Evolutionary conservation across 2,329 filamentous ascomycete genomes (phyloP).

Genomic region (Colletotrichum orchidophilum): DNA sequence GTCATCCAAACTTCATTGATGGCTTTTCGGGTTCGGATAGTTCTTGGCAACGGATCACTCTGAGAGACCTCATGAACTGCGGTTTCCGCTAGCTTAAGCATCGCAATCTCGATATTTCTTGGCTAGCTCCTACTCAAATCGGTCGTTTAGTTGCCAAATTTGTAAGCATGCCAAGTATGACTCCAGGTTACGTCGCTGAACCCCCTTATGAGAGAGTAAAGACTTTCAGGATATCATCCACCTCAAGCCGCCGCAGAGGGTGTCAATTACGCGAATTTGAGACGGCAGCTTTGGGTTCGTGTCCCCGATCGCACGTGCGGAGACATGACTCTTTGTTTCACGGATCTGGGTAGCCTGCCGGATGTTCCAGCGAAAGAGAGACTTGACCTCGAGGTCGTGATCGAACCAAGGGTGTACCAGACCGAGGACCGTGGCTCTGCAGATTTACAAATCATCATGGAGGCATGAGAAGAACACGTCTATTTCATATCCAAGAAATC

Average conservation of each 20-base stretch:
- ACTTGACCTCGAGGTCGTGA: background rate
- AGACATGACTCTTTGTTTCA: slow-evolving; percentile 4
- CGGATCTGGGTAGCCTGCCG: background rate
- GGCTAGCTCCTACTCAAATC: too few relatives aligned
- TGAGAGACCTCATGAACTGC: background rate
- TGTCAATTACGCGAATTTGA: slow-evolving; percentile 13
- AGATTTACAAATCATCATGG: background rate
- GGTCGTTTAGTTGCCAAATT: too few relatives aligned
- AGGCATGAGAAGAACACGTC: too few relatives aligned
- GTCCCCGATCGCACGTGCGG: background rate
- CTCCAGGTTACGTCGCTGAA: background rate
- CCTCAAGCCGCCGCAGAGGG: background rate
- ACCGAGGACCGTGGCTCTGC: background rate
- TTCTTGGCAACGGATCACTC: background rate
- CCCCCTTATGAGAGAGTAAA: background rate
- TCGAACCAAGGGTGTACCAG: background rate
- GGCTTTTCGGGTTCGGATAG: background rate
- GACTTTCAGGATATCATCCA: background rate
- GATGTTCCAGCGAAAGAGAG: slow-evolving; percentile 17
- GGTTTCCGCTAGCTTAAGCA: background rate
- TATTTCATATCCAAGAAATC: too few relatives aligned
- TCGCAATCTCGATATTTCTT: background rate
- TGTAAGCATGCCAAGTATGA: too few relatives aligned
- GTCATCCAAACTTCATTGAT: background rate
- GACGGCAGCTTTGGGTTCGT: background rate